Evolutionary conservation across 140 eudicot genomes (phyloP), one percentile per base, ranked within the genome.

Genomic region (Anethum foeniculum): DNA sequence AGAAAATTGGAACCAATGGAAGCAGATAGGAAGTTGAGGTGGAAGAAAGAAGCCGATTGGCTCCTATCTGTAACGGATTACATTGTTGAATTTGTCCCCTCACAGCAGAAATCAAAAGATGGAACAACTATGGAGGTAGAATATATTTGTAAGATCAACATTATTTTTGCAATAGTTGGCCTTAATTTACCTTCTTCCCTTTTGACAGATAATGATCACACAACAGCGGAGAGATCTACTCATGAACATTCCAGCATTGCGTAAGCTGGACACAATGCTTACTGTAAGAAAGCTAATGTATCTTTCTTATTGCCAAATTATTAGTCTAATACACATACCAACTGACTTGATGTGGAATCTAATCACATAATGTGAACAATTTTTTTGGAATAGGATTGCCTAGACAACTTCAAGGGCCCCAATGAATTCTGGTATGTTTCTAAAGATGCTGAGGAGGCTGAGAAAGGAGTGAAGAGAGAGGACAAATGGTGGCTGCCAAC

Each of bases 401-500:
- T 93, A 44, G 98, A 91, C 80, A 93, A 89, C 73, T 93, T 93
- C 81, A 83, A 80, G 81, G 90, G 82, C 41, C 87, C 83, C 39
- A 88, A 85, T 1, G 94, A 93, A 58, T 93, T 91, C 60, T 86
- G 89, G 88, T 93, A 93, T 27, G 88, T 91, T 27, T 84, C 90
- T 1, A 91, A 79, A 82, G 94, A 91, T 78, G 94, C 92, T 15
- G 84, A 83, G 7, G 98, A 86, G 56, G 83, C 94, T 8, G 92
- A 89, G 83, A 91, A 88, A 82, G 92, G 89, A n/a, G 86, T 83
- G 23, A 90, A 87, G 78, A 86, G 90, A 79, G 83, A 80, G 43
- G 96, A 86, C 80, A 93, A 93, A 67, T 93, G 98, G 98, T 93
- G 98, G 94, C 71, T 93, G 32, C 98, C 97, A 6, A 89, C 94